These are phyloP conservation scores for Sclerotinia sclerotiorum DNA, from an alignment of 2,329 filamentous ascomycete species.

Conservation along the genomic window DNA sequence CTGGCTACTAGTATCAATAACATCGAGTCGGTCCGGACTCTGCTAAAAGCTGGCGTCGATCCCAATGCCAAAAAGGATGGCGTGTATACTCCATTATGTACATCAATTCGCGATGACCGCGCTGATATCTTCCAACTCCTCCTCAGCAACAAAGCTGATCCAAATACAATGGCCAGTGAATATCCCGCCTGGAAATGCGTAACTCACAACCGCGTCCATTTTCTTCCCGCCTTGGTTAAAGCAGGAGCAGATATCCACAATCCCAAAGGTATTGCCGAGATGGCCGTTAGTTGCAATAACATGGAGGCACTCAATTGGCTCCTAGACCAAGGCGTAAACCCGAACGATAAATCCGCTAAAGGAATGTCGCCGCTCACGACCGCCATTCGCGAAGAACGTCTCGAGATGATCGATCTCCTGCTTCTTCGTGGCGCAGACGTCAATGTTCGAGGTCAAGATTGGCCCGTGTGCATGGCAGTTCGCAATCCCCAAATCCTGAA, in stretches of 20 bases:
- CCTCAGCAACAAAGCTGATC: conserved; percentile 51
- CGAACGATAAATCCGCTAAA: conserved; percentile 58
- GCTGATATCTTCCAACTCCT: conserved; percentile 61
- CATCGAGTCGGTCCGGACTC: conserved; percentile 57
- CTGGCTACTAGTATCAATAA: conserved; percentile 63
- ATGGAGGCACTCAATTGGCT: conserved; percentile 60
- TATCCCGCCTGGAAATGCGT: conserved; percentile 69
- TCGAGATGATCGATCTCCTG: conserved; percentile 60
- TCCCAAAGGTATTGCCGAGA: conserved; percentile 66
- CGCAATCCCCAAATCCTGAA: conserved; percentile 59
- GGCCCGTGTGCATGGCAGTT: conserved; percentile 70
- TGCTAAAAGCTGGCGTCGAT: conserved; percentile 59
- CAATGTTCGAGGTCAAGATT: conserved; percentile 63
- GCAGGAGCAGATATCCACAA: conserved; percentile 59
- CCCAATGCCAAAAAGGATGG: conserved; percentile 64
- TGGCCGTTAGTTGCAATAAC: conserved; percentile 61
- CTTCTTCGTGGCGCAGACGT: conserved; percentile 60
- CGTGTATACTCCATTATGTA: conserved; percentile 66
- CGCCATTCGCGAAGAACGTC: conserved; percentile 60
- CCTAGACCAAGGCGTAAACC: conserved; percentile 57
- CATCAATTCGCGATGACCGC: conserved; percentile 65
- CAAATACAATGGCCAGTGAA: conserved; percentile 58
- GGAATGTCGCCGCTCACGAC: conserved; percentile 64
- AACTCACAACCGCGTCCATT: conserved; percentile 62
- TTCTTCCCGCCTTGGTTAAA: conserved; percentile 57